Evolutionary conservation across 345 rosid species (phyloP).

Genomic region (Aquilaria yunnanensis): DNA sequence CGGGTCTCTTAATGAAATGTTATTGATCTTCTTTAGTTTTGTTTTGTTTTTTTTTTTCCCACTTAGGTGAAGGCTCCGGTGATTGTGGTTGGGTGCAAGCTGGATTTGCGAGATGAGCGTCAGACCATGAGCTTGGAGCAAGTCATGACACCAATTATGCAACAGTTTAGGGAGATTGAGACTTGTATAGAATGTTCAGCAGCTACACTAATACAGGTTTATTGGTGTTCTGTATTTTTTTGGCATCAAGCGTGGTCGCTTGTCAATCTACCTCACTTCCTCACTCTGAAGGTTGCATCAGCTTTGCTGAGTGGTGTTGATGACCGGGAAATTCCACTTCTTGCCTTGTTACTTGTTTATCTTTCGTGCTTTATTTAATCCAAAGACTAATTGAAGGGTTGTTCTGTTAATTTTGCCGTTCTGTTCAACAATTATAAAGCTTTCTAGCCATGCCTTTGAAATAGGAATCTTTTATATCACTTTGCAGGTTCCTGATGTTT

Average conservation of each 20-base stretch:
- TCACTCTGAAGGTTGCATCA: not conserved
- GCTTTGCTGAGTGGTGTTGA: not conserved
- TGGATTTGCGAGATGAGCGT: slow-evolving; percentile 65
- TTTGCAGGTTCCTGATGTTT: slow-evolving; percentile 77
- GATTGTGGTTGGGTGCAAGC: slow-evolving; percentile 84
- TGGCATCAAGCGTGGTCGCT: not conserved
- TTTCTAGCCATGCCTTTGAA: not conserved
- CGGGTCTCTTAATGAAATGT: not conserved
- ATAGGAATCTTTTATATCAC: not conserved
- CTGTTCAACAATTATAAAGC: not conserved
- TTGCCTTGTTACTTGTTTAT: not conserved
- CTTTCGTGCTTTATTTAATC: not conserved
- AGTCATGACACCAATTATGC: slow-evolving; percentile 79
- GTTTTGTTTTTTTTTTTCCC: not conserved
- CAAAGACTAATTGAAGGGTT: not conserved
- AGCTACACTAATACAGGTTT: slow-evolving; percentile 64
- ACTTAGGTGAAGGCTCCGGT: slow-evolving; percentile 66
- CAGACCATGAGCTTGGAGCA: slow-evolving; percentile 50
- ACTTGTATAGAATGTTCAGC: slow-evolving; percentile 87
- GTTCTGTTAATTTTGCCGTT: not conserved
- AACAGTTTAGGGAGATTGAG: slow-evolving; percentile 71
- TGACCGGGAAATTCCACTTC: too few species aligned
- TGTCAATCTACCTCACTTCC: not conserved
- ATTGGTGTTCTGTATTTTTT: not conserved
- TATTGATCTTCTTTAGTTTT: not conserved